phyloP scores from a whole-genome alignment of 179 eudicot species.

The Vitellaria paradoxa region DNA sequence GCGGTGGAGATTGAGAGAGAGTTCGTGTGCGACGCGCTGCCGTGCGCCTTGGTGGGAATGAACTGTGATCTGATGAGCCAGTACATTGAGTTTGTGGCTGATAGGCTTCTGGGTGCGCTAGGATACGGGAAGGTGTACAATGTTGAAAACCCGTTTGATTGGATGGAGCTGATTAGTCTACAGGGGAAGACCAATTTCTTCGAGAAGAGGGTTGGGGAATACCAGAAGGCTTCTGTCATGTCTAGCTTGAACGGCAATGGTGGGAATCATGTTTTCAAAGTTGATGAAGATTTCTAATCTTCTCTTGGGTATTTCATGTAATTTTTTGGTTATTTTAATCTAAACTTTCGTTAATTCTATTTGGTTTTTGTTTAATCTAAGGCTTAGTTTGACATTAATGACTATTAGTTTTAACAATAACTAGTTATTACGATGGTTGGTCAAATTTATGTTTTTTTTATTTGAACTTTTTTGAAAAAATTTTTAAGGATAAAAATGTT shows the following conservation, averaged over 20 bases:
- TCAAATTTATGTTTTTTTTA: no score
- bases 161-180: slow-evolving; percentile 85
- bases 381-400: no score
- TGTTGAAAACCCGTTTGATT: slow-evolving; percentile 74
- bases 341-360: background rate
- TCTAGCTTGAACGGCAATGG: slow-evolving; percentile 60
- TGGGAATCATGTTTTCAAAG: slow-evolving; percentile 57
- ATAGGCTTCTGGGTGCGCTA: slow-evolving; percentile 56
- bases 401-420: no score
- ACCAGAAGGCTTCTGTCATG: slow-evolving; percentile 86
- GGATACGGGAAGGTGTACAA: slow-evolving; percentile 58
- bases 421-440: no score
- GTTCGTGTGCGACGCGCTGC: slow-evolving; percentile 80
- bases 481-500: no score
- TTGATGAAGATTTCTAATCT: slow-evolving; percentile 66
- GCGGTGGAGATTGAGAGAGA: slow-evolving; percentile 85
- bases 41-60: slow-evolving; percentile 78
- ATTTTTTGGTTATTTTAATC: no score
- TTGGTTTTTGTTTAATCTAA: background rate
- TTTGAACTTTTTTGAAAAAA: no score
- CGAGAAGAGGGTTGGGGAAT: slow-evolving; percentile 87
- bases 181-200: slow-evolving; percentile 91
- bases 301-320: no score
- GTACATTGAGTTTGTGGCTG: slow-evolving; percentile 83
- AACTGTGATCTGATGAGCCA: slow-evolving; percentile 69